phyloP scores from a whole-genome alignment of 306 rosid species.

The Luffa acutangula region DNA sequence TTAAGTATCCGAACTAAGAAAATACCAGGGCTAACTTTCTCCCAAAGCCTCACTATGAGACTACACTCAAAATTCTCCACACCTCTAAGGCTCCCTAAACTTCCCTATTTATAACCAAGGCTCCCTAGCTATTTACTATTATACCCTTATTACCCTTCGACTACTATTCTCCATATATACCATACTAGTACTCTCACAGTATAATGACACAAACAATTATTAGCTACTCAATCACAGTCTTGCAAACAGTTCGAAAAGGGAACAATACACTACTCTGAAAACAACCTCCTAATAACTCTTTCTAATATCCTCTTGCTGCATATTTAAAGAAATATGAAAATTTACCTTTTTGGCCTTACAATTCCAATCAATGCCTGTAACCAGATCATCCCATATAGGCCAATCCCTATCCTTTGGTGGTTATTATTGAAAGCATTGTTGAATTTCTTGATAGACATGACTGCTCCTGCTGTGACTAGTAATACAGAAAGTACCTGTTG shows the following conservation, averaged over 20 bases:
- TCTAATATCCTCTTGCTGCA: not conserved
- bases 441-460: conserved; percentile 77
- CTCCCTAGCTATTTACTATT: too few relatives aligned
- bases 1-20: too few relatives aligned
- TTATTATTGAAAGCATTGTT: conserved; percentile 72
- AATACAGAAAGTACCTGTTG: conserved; percentile 52
- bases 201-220: not conserved
- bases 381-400: conserved; percentile 72
- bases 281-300: not conserved
- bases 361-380: conserved; percentile 57
- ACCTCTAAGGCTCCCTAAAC: too few relatives aligned
- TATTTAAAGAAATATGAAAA: not conserved
- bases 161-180: too few relatives aligned
- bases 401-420: conserved; percentile 83
- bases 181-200: too few relatives aligned
- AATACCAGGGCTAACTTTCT: too few relatives aligned
- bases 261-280: not conserved
- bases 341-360: conserved; percentile 58
- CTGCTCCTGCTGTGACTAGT: conserved; percentile 72
- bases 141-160: too few relatives aligned
- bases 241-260: not conserved
- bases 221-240: not conserved
- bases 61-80: too few relatives aligned
- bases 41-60: too few relatives aligned
- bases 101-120: too few relatives aligned